A percentile compares a stretch with the other conserved stretches of the same genome.
Evolutionary conservation across 352 stramenopile species (phyloP).

Genomic region (Pythium aquatile): DNA sequence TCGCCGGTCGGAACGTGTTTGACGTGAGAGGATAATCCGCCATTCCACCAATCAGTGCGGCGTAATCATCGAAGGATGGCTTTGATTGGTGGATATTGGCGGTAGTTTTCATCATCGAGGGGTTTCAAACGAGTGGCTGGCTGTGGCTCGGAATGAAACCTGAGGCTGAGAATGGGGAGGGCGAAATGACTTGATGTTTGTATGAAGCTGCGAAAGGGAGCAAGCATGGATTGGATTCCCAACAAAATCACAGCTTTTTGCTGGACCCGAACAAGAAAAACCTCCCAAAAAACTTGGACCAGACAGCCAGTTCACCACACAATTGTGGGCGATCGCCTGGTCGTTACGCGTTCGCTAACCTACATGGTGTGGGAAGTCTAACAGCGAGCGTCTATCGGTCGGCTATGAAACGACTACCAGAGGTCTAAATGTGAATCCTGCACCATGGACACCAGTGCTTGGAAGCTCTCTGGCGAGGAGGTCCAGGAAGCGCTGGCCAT

Average conservation of each 20-base stretch:
- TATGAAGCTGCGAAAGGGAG: conserved; percentile 29
- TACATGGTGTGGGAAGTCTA: not conserved
- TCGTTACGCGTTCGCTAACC: conserved; percentile 15
- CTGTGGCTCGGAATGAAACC: conserved; percentile 30
- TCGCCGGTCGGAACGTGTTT: conserved; percentile 29
- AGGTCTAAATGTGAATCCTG: not conserved
- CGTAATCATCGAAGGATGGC: not conserved
- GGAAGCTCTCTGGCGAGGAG: not conserved
- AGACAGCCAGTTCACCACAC: conserved; percentile 23
- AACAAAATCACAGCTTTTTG: conserved; percentile 1
- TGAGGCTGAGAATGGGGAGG: conserved; percentile 31
- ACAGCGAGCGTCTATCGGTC: conserved; percentile 4
- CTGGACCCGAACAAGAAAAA: not conserved
- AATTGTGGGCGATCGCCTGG: conserved; percentile 1
- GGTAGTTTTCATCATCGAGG: conserved; percentile 16
- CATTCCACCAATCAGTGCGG: conserved; percentile 30
- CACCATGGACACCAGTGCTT: not conserved
- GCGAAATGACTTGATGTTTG: conserved; percentile 22
- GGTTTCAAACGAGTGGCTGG: conserved; percentile 63
- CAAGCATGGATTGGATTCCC: not conserved
- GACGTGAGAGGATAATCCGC: conserved; percentile 16
- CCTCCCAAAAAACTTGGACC: not conserved
- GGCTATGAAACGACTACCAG: not conserved
- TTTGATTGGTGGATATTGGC: conserved; percentile 45
- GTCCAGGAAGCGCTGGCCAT: not conserved